These are phyloP conservation scores for Stereocaulon alpinum DNA, from an alignment of 495 filamentous ascomycete genomes.

Conservation along the genomic window DNA sequence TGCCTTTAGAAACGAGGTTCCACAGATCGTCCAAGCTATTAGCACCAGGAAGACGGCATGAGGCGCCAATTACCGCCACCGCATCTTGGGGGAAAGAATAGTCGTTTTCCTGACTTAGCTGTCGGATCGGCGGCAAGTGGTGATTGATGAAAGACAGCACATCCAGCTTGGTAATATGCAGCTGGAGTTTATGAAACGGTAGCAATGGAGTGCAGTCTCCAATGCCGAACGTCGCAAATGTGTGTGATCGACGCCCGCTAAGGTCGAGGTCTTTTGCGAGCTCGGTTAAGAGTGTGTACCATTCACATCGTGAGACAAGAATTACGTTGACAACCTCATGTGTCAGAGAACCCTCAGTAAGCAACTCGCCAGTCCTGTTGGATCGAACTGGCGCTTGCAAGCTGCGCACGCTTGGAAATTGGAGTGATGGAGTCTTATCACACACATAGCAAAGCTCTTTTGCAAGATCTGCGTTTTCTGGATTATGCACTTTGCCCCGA, in stretches of 20 bases:
- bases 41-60: conserved; percentile 31
- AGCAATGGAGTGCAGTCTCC: conserved; percentile 26
- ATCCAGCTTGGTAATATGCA: conserved; percentile 24
- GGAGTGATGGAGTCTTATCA: no score
- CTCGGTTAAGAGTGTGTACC: conserved; percentile 25
- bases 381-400: conserved; percentile 24
- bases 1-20: conserved; percentile 27
- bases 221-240: conserved; percentile 26
- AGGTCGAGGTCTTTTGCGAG: conserved; percentile 23
- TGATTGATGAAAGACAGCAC: no score
- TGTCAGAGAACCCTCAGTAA: conserved; percentile 20
- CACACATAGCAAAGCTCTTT: conserved; percentile 21
- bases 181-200: conserved; percentile 23
- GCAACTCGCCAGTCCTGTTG: conserved; percentile 21
- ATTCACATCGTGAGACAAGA: conserved; percentile 29
- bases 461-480: conserved; percentile 24
- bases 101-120: no score
- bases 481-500: conserved; percentile 27
- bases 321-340: conserved; percentile 24
- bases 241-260: conserved; percentile 11
- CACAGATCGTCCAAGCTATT: conserved; percentile 36
- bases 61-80: conserved; percentile 38
- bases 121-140: no score
- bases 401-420: no score
- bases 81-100: conserved; percentile 9